Percentiles rank a stretch among this genome's conserved stretches.
phyloP scores from a whole-genome alignment of 1,284 basidiomycete genomes.

The Athelia psychrophila region DNA sequence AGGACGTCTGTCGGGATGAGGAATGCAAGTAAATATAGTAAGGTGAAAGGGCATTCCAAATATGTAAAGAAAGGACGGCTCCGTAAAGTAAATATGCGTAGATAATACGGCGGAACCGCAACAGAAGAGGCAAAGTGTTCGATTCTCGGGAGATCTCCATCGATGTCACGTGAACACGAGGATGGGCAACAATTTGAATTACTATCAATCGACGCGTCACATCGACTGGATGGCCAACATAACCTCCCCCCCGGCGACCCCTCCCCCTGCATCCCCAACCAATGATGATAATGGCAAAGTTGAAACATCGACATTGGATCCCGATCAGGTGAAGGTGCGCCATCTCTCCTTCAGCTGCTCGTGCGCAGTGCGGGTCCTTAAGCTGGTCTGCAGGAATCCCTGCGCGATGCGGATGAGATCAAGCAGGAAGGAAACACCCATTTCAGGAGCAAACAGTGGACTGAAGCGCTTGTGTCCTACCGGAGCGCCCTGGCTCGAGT shows the following conservation, averaged over 20 bases:
- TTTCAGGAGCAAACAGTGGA: slow-evolving; percentile 55
- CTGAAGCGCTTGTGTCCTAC: slow-evolving; percentile 64
- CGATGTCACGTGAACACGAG: neutral
- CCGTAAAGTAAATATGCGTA: too few relatives aligned
- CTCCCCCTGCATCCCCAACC: neutral
- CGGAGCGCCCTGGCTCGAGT: slow-evolving; percentile 54
- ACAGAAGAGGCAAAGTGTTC: too few relatives aligned
- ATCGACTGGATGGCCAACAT: neutral
- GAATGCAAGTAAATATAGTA: neutral
- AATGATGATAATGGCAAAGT: too few relatives aligned
- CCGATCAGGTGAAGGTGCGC: too few relatives aligned
- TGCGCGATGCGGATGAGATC: slow-evolving; percentile 52
- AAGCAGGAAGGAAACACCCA: slow-evolving; percentile 59
- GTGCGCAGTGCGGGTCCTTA: too few relatives aligned
- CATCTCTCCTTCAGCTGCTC: too few relatives aligned
- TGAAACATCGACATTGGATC: too few relatives aligned
- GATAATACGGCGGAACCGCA: too few relatives aligned
- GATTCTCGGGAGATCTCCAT: too few relatives aligned
- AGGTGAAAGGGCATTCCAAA: neutral
- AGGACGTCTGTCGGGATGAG: too few relatives aligned
- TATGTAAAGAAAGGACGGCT: neutral
- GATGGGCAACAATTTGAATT: too few relatives aligned
- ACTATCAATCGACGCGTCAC: too few relatives aligned
- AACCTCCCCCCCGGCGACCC: slow-evolving; percentile 1
- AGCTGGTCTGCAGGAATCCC: slow-evolving; percentile 29